phyloP scores from a whole-genome alignment of 2,329 filamentous ascomycete species.

The Conoideocrella luteorostrata region DNA sequence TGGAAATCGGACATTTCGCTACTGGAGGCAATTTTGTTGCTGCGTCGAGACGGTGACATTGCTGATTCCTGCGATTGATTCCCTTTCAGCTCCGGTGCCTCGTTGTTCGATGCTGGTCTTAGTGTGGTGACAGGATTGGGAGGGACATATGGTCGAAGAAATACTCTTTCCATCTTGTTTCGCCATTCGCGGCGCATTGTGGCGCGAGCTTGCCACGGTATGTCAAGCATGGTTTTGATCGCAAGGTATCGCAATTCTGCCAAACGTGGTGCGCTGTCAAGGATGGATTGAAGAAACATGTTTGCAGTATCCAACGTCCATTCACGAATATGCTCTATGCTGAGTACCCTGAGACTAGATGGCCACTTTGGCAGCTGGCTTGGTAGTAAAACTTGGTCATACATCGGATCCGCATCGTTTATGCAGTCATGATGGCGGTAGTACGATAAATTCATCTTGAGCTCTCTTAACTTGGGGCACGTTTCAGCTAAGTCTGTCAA shows the following conservation, averaged over 20 bases:
- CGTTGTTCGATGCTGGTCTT: slow-evolving; percentile 13
- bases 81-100: slow-evolving; percentile 12
- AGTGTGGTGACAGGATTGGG: slow-evolving; percentile 27
- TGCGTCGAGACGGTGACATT: slow-evolving; percentile 28
- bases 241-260: slow-evolving; percentile 61
- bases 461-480: slow-evolving; percentile 63
- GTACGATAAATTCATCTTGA: slow-evolving; percentile 75
- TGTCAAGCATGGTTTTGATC: slow-evolving; percentile 72
- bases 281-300: slow-evolving; percentile 71
- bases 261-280: slow-evolving; percentile 62
- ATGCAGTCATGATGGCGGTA: slow-evolving; percentile 63
- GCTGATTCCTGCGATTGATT: slow-evolving; percentile 12
- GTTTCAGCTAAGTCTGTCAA: slow-evolving; percentile 56
- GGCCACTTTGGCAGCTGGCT: slow-evolving; percentile 75
- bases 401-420: slow-evolving; percentile 68
- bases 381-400: slow-evolving; percentile 58
- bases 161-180: slow-evolving; percentile 60
- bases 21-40: slow-evolving; percentile 27
- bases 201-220: slow-evolving; percentile 75
- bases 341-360: slow-evolving; percentile 58
- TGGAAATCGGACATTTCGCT: slow-evolving; percentile 17
- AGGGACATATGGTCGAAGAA: slow-evolving; percentile 43
- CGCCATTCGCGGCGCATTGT: slow-evolving; percentile 75
- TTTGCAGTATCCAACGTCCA: slow-evolving; percentile 65
- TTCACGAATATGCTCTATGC: slow-evolving; percentile 71